Base-by-base conservation (phyloP, 371 early-diverging fungal genomes). In the Mortierella sp. region DNA sequence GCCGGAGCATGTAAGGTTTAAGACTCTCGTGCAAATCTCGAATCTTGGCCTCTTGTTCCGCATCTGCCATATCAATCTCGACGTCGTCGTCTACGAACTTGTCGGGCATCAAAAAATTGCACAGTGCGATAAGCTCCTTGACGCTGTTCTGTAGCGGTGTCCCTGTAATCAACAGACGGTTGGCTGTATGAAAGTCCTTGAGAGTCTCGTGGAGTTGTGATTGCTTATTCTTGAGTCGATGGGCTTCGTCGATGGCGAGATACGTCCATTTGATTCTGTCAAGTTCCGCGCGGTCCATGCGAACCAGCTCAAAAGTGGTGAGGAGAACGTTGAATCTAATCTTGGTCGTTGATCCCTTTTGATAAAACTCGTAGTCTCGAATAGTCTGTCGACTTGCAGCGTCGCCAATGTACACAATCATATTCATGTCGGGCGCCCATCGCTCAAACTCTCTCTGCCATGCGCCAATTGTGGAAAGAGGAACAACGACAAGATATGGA, bases 341-440 rank as follows among this genome's bases (percentile, higher is more conserved):
- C 43, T 88, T 87, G 66, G 87, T 89, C n/a, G 69, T 72, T 3
- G 68, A 69, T 10, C 78, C 79, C 32, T 75, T 75, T 20, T 90
- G 73, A 71, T 93, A 97, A 73, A 98, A 97, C 87, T 98, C 99
- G 70, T 93, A 89, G 24, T 98, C 94, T 14, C 97, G 93, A 64
- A 98, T 96, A 0, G 93, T 89, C 54, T 93, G 90, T 51, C 97
- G 92, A 51, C 94, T 89, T 49, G 88, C 87, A n/a, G 88, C 89
- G 83, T 95, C 94, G 65, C 98, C 99, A 67, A 94, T 90, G 75
- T 98, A 99, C 54, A 91, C 89, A 37, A 99, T 87, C 54, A 92
- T 87, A 83, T 99, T 98, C 88, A 98, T 89, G 39, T 94, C 93
- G 0, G 98, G 98, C 14, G 97, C 96, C 98, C 98, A 99, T 49